A percentile compares a stretch with the other conserved stretches of the same genome.
Evolutionary conservation across 2,329 filamentous ascomycete genomes (phyloP).

Genomic region (Neodidymelliopsis sp.): DNA sequence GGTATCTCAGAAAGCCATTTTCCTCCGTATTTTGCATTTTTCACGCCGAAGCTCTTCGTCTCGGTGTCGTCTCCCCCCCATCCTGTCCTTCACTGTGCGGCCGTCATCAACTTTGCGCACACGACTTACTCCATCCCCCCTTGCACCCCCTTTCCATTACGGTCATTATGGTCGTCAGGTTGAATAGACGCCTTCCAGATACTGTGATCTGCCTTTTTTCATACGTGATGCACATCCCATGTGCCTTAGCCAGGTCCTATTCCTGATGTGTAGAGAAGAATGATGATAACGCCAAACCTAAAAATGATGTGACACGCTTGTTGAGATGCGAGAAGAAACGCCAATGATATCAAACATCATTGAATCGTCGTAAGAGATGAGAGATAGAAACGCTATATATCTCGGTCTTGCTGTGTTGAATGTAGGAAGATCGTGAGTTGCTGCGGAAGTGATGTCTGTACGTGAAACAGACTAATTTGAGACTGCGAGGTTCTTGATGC

Average conservation of each 20-base stretch:
- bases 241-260: slow-evolving; percentile 2
- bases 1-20: slow-evolving; percentile 24
- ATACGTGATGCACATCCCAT: slow-evolving; percentile 18
- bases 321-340: slow-evolving; percentile 29
- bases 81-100: not conserved
- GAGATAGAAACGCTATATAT: slow-evolving; percentile 22
- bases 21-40: slow-evolving; percentile 3
- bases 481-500: slow-evolving; percentile 36
- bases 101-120: not conserved
- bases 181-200: slow-evolving; percentile 50
- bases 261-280: not conserved
- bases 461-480: no score
- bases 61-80: not conserved
- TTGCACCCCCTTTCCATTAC: slow-evolving; percentile 13
- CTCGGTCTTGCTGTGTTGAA: slow-evolving; percentile 45
- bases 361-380: slow-evolving; percentile 16
- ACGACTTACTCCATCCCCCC: not conserved
- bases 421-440: slow-evolving; percentile 33
- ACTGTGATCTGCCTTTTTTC: slow-evolving; percentile 24
- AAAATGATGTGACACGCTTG: slow-evolving; percentile 22
- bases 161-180: slow-evolving; percentile 48
- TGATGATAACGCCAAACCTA: slow-evolving; percentile 20
- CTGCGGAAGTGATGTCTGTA: slow-evolving; percentile 9
- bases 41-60: not conserved
- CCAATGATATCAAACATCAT: slow-evolving; percentile 1